A percentile compares a stretch with the other conserved stretches of the same genome.
Conservation (phyloP, 768 basidiomycete species). For the Tulasnella calospora region DNA sequence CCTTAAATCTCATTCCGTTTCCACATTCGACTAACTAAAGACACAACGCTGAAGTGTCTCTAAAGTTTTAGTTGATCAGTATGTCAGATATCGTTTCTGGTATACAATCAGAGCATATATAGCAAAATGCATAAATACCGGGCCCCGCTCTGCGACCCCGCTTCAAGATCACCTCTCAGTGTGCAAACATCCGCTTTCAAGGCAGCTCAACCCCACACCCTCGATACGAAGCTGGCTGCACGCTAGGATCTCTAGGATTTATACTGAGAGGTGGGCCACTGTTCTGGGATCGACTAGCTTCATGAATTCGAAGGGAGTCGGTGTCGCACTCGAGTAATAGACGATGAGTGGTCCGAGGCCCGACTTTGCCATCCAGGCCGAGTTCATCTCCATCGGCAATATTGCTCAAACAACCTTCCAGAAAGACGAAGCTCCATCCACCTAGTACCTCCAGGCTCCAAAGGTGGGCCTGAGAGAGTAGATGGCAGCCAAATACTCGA, state of each 20-base stretch:
- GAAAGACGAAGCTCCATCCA: background rate
- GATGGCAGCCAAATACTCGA: background rate
- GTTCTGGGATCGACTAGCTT: background rate
- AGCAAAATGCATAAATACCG: too few species aligned
- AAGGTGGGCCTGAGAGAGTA: background rate
- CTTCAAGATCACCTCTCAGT: too few species aligned
- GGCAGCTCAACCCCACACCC: too few species aligned
- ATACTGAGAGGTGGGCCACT: too few species aligned
- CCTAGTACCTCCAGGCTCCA: background rate
- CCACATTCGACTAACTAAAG: too few species aligned
- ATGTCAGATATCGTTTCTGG: too few species aligned
- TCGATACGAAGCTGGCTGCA: too few species aligned
- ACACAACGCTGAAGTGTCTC: too few species aligned
- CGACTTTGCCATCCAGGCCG: background rate
- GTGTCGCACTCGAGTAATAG: background rate
- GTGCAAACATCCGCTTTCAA: background rate
- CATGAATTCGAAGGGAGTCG: background rate
- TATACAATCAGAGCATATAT: too few species aligned
- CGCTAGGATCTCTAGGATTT: background rate
- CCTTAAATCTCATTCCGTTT: background rate
- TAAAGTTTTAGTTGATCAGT: too few species aligned
- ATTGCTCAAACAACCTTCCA: background rate
- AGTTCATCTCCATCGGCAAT: background rate
- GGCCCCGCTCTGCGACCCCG: too few species aligned
- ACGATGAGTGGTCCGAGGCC: too few species aligned